Evolutionary conservation across 2,329 filamentous ascomycete genomes (phyloP).

Genomic region (Cordyceps cicadae): DNA sequence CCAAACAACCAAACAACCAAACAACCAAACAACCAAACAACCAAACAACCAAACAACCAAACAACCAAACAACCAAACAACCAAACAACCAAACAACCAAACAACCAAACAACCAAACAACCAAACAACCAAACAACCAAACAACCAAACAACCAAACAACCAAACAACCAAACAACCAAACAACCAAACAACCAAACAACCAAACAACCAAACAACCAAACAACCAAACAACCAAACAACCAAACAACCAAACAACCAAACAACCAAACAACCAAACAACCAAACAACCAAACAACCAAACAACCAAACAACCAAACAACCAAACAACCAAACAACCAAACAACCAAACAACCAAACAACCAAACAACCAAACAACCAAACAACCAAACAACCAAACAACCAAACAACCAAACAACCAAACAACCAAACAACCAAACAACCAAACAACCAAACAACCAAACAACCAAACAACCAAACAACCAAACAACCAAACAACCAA

Average conservation of each 20-base stretch:
- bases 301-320: neutral
- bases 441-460: neutral
- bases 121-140: neutral
- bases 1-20: neutral
- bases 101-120: neutral
- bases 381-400: neutral
- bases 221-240: neutral
- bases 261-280: neutral
- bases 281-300: neutral
- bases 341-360: neutral
- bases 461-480: neutral
- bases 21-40: neutral
- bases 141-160: neutral
- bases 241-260: neutral
- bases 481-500: neutral
- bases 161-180: neutral
- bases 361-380: neutral
- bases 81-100: neutral
- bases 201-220: neutral
- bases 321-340: neutral
- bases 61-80: neutral
- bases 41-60: neutral
- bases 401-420: neutral
- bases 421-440: neutral
- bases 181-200: neutral